phyloP scores from a whole-genome alignment of 208 protist species.

The Acanthamoeba royreba region DNA sequence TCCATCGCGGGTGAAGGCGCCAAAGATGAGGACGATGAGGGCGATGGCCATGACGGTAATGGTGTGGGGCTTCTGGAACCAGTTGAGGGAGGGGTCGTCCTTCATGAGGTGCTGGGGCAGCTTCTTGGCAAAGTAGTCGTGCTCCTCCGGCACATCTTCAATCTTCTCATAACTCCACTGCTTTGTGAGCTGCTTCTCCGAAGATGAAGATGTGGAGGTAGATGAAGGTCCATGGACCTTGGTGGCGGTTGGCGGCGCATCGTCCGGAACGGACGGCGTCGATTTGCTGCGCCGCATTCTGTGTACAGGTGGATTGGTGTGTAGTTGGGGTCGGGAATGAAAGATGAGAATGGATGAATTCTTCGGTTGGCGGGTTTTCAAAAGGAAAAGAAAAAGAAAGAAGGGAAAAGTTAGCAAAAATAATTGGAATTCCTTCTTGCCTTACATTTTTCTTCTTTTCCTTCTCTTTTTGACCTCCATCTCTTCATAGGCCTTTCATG shows the following conservation, averaged over 20 bases:
- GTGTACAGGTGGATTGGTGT: not conserved
- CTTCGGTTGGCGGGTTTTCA: too few relatives aligned
- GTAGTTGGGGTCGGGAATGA: too few relatives aligned
- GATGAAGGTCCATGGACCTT: too few relatives aligned
- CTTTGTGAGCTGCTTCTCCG: not conserved
- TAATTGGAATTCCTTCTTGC: not conserved
- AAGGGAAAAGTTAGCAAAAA: not conserved
- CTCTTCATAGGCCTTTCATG: too few relatives aligned
- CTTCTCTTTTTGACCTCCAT: not conserved
- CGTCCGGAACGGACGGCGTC: not conserved
- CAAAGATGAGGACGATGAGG: conserved; percentile 50
- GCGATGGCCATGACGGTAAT: conserved; percentile 50
- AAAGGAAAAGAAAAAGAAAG: not conserved
- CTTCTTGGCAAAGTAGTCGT: conserved; percentile 30
- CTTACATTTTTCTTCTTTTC: not conserved
- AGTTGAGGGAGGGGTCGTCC: conserved; percentile 52
- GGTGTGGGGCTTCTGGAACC: conserved; percentile 69
- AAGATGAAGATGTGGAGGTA: not conserved
- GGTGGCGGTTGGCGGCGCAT: too few relatives aligned
- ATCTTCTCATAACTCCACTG: not conserved
- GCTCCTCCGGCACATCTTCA: conserved; percentile 1
- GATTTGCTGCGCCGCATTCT: not conserved
- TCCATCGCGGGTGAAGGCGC: conserved; percentile 58
- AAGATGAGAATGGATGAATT: too few relatives aligned
- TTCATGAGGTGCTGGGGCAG: conserved; percentile 27